phyloP scores from a whole-genome alignment of 306 rosid genomes.

The Cucumis cinereus region DNA sequence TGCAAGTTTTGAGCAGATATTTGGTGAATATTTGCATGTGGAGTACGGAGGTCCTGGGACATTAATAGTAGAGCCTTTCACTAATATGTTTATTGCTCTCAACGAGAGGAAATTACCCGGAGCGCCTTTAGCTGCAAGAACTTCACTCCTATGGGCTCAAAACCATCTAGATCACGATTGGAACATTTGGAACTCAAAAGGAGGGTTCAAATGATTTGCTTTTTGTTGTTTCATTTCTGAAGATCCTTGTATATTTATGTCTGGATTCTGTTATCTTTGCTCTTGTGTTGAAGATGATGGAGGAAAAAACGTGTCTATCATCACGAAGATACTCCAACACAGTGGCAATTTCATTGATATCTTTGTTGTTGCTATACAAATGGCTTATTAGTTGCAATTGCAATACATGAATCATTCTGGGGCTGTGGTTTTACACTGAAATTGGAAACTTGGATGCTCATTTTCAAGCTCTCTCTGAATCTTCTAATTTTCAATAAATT shows the following conservation, averaged over 20 bases:
- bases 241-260: not conserved
- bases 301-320: not conserved
- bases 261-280: conserved; percentile 12
- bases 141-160: conserved; percentile 62
- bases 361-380: conserved; percentile 36
- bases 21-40: conserved; percentile 38
- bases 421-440: conserved; percentile 24
- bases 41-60: conserved; percentile 45
- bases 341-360: conserved; percentile 23
- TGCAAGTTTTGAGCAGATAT: conserved; percentile 30
- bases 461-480: conserved; percentile 15
- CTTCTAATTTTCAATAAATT: conserved; percentile 14
- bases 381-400: conserved; percentile 21
- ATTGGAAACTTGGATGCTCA: conserved; percentile 28
- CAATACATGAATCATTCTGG: conserved; percentile 24
- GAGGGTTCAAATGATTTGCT: conserved; percentile 11
- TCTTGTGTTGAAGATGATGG: not conserved
- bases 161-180: conserved; percentile 40
- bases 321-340: conserved; percentile 19
- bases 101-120: conserved; percentile 30
- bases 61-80: conserved; percentile 49
- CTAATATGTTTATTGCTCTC: conserved; percentile 31
- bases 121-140: conserved; percentile 48
- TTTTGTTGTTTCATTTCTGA: conserved; percentile 10
- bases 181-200: conserved; percentile 33